These are phyloP conservation scores for Arabidopsis lyrata DNA, from an alignment of 441 rosid species.

Conservation along the genomic window DNA sequence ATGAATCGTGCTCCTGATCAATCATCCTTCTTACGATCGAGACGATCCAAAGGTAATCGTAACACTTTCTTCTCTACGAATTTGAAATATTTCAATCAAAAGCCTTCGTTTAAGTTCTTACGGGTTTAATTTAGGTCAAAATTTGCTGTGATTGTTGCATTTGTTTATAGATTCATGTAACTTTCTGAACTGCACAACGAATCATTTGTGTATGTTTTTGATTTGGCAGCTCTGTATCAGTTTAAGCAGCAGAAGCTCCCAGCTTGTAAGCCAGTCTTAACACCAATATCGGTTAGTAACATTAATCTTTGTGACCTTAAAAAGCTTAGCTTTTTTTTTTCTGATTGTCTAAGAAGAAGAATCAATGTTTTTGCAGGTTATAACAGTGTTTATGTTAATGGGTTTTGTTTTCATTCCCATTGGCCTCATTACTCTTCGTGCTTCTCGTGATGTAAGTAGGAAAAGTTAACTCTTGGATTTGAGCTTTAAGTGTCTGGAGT, in stretches of 20 bases:
- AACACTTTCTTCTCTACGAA: background rate
- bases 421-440: slow-evolving; percentile 69
- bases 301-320: background rate
- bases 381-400: slow-evolving; percentile 59
- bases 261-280: slow-evolving; percentile 88
- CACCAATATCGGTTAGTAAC: slow-evolving; percentile 74
- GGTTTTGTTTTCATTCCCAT: slow-evolving; percentile 74
- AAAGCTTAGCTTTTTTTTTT: background rate
- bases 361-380: slow-evolving; percentile 47
- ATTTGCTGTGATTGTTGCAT: background rate
- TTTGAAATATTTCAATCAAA: background rate
- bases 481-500: background rate
- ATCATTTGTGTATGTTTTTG: slow-evolving; percentile 15
- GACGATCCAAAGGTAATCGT: slow-evolving; percentile 49
- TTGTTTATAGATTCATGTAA: too few relatives aligned
- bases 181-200: slow-evolving; percentile 1
- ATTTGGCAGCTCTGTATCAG: slow-evolving; percentile 59
- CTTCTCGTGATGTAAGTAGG: slow-evolving; percentile 68
- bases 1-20: slow-evolving; percentile 42
- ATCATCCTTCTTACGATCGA: slow-evolving; percentile 46
- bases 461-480: background rate
- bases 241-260: slow-evolving; percentile 87
- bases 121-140: background rate
- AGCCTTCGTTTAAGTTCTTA: background rate
- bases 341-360: slow-evolving; percentile 11